Evolutionary conservation across 371 early-diverging fungal species (phyloP).

Genomic region (Lichtheimia hyalospora): DNA sequence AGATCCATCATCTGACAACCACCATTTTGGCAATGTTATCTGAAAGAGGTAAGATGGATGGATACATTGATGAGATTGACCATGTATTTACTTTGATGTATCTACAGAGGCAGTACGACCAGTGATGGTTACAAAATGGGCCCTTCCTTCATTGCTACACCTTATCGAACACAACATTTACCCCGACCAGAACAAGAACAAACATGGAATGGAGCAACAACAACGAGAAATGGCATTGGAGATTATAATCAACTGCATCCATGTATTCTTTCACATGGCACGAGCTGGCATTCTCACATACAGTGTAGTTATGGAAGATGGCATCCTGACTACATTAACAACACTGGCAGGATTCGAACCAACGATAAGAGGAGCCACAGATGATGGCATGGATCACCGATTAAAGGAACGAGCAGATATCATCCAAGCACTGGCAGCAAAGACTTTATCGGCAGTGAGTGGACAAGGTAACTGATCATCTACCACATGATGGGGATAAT

Average conservation of each 20-base stretch:
- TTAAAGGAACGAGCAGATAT: slow-evolving; percentile 22
- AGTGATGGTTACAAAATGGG: slow-evolving; percentile 53
- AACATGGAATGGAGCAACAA: slow-evolving; percentile 2
- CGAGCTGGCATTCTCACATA: slow-evolving; percentile 44
- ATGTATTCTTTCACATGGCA: slow-evolving; percentile 41
- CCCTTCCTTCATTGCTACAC: slow-evolving; percentile 40
- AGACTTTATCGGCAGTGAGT: slow-evolving; percentile 47
- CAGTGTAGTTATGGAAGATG: slow-evolving; percentile 38
- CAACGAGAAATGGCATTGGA: slow-evolving; percentile 23
- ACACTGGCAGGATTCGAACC: slow-evolving; percentile 31
- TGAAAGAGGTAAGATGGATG: slow-evolving; percentile 35
- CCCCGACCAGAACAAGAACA: slow-evolving; percentile 2
- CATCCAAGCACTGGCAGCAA: slow-evolving; percentile 44
- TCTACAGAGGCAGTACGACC: slow-evolving; percentile 46
- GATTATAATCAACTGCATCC: slow-evolving; percentile 44
- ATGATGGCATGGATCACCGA: slow-evolving; percentile 10
- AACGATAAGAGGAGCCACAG: not conserved
- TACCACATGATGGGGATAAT: not conserved
- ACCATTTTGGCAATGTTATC: slow-evolving; percentile 50
- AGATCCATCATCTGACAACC: slow-evolving; percentile 55
- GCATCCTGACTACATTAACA: slow-evolving; percentile 30
- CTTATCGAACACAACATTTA: slow-evolving; percentile 30
- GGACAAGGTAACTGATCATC: slow-evolving; percentile 22
- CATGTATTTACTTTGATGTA: too few relatives aligned
- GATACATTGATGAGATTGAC: too few relatives aligned